phyloP scores from a whole-genome alignment of 169 alveolate species.

The Plasmodium ovale region DNA sequence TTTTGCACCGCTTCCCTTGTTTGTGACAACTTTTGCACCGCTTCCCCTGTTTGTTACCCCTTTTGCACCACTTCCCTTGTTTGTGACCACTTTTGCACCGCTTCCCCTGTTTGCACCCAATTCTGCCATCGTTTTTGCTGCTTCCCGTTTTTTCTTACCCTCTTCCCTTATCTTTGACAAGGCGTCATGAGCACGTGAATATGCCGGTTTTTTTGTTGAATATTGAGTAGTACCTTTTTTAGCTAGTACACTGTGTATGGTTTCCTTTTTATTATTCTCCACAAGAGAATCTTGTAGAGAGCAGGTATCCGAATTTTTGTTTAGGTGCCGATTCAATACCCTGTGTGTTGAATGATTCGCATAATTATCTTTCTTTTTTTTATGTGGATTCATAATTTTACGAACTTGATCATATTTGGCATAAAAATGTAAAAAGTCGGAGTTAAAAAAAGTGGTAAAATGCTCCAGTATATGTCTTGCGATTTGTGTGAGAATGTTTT shows the following conservation, averaged over 20 bases:
- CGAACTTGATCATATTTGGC: neutral
- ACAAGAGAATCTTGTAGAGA: neutral
- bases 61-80: neutral
- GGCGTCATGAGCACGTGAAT: constrained; percentile 9
- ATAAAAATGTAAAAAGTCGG: constrained; percentile 16
- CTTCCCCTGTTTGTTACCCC: neutral
- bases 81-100: neutral
- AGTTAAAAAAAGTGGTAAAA: constrained; percentile 43
- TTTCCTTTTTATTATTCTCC: constrained; percentile 3
- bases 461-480: constrained; percentile 67
- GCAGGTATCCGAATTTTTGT: neutral
- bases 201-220: neutral
- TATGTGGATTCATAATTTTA: constrained; percentile 9
- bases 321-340: constrained; percentile 4
- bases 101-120: neutral
- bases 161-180: constrained; percentile 32
- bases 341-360: too few species aligned
- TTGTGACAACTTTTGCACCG: neutral
- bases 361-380: constrained; percentile 21
- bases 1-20: neutral
- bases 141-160: constrained; percentile 17
- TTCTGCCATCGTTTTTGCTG: neutral
- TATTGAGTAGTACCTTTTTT: constrained; percentile 12
- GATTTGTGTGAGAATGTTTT: constrained; percentile 70
- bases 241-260: neutral